Base-by-base conservation (phyloP, 208 protist genomes). In the Leishmania martiniquensis region DNA sequence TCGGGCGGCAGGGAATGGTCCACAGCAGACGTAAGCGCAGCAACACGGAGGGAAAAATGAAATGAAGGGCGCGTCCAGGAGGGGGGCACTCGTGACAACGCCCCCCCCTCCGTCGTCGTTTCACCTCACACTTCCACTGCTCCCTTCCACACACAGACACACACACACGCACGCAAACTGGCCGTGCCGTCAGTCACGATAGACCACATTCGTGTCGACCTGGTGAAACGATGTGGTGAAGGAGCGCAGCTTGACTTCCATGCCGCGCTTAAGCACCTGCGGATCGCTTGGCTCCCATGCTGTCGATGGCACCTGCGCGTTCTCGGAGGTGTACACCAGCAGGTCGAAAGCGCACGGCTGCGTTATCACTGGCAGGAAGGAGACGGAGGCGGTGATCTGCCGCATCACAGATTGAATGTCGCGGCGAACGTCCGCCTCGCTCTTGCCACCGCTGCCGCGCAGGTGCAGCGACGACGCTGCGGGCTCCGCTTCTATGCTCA, bases 321-420 rank as follows among this genome's bases (percentile, higher is more conserved):
- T 86, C 20, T 87, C 90, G 32, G 93, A 88, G 0, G 97, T 97
- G 89, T 99, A 99, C 15, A 99, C 88, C 4, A 99, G 86, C 37
- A 99, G 62, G 80, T 99, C 98, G 86, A 99, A 99, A 39, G 89
- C 90, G 60, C 89, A 96, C 6, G 82, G 78, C 69, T 73, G 34
- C 76, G 97, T 74, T 4, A 99, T 79, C 6, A 99, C 67, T 45
- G 99, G 99, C 54, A 99, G 88, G 77, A 99, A 99, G 10, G 98
- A 99, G 1, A 99, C 96, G 60, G 90, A 98, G 5, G 98, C 89
- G 13, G 98, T 99, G 78, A 99, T 99, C 83, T 99, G 99, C 25
- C 98, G 86, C 75, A 99, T 96, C 52, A 99, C 91, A 42, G 92
- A 93, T 81, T 99, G 97, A 76, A 99, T 99, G 72, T 99, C 98